Percentiles rank a stretch among this genome's conserved stretches.
Conservation (phyloP, 352 stramenopile genomes). For the Peronosclerospora sorghi region DNA sequence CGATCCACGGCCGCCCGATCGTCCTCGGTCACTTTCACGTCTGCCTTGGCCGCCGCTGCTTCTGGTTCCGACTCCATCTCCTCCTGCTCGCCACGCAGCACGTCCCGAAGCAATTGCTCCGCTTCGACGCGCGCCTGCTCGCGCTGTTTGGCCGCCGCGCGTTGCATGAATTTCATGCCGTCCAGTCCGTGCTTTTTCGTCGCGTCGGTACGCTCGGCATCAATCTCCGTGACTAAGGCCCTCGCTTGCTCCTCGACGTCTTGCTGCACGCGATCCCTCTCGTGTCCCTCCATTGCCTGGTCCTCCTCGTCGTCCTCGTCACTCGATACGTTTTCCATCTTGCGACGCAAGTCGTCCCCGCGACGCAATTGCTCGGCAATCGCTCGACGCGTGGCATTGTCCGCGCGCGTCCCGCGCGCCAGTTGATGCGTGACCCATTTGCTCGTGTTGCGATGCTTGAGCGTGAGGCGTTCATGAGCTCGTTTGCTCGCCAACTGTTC, state of each 20-base stretch:
- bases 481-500: constrained; percentile 84
- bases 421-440: constrained; percentile 95
- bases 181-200: constrained; percentile 79
- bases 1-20: constrained; percentile 45
- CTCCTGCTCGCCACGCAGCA: constrained; percentile 85
- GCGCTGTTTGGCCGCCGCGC: constrained; percentile 91
- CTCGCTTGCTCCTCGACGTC: constrained; percentile 58
- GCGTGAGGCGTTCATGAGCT: constrained; percentile 94
- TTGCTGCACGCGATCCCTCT: constrained; percentile 45
- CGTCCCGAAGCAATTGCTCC: constrained; percentile 88
- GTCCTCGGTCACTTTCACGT: constrained; percentile 31
- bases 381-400: constrained; percentile 84
- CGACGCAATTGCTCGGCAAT: constrained; percentile 84
- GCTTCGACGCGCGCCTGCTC: constrained; percentile 88
- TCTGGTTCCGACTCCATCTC: constrained; percentile 66
- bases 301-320: constrained; percentile 44
- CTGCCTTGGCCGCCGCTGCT: too few species aligned
- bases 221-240: constrained; percentile 68
- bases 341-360: constrained; percentile 89
- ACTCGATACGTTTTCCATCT: constrained; percentile 79
- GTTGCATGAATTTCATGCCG: constrained; percentile 98
- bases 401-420: constrained; percentile 83
- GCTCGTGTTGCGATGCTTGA: constrained; percentile 97
- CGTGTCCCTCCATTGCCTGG: constrained; percentile 44
- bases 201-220: constrained; percentile 36